Base-by-base conservation (phyloP, 1,139 yeast genomes). In the Arxiozyma telluris region DNA sequence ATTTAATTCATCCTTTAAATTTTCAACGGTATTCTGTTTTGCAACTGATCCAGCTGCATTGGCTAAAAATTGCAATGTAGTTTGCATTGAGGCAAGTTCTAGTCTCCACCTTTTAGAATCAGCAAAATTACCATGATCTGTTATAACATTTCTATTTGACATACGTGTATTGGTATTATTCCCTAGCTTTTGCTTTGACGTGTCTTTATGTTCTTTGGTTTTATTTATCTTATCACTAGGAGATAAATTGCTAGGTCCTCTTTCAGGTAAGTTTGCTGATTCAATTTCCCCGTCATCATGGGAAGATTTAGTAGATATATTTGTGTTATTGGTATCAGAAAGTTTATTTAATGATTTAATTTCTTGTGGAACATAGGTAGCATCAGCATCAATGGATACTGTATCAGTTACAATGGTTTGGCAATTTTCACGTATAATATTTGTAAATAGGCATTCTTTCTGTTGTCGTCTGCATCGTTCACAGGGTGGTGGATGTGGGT, bases 401-500 rank as follows among this genome's bases (percentile, higher is more conserved):
- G 39, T 46, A 22, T 46, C 49, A 21, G 42, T 41, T 18, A 46
- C 49, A 46, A 46, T 38, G 3, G 49, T 46, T 15, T 46, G 42
- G n/a, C 43, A 34, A 34, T 41, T 46, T 17, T 46, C 49, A 11
- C 42, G 25, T 3, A 46, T 18, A 20, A 43, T 38, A 49, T 51
- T 46, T 41, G 55, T 46, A 70, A 90, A 86, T 25, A 84, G 82
- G 71, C 97, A 90, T 61, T 84, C 89, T 62, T 80, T 80, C 22
- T 94, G 75, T 64, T 90, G 96, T 51, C 96, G 75, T 57, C 79
- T 76, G 64, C 97, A 90, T 53, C 97, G 73, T 3, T 82, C 84
- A 75, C 98, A 91, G 21, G 94, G 94, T 7, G 95, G 95, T 9
- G 81, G 83, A 52, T 77, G 76, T 0, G 96, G 96, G 55, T 76